Percentiles rank a stretch among this genome's conserved stretches.
phyloP scores from a whole-genome alignment of 345 rosid genomes.

The Brassica incana region DNA sequence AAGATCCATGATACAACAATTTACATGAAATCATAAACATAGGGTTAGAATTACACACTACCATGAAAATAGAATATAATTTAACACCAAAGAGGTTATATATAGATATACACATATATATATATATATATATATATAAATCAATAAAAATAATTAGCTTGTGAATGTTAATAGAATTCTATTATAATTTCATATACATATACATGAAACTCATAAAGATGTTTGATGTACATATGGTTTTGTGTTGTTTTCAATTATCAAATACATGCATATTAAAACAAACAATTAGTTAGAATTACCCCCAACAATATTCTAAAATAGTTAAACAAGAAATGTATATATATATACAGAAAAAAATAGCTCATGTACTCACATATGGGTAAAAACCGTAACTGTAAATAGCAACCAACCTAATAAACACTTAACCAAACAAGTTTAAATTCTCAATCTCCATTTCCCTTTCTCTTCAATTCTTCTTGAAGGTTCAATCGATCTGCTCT shows the following conservation, averaged over 20 bases:
- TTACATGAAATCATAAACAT: neutral
- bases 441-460: slow-evolving; percentile 12
- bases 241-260: neutral
- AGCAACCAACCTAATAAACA: slow-evolving; percentile 6
- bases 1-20: neutral
- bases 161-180: too few relatives aligned
- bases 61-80: neutral
- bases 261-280: neutral
- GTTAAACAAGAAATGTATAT: neutral
- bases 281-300: slow-evolving; percentile 4
- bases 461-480: slow-evolving; percentile 4
- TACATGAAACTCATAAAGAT: neutral
- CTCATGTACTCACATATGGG: slow-evolving; percentile 1
- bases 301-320: slow-evolving; percentile 16
- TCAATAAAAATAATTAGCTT: neutral
- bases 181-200: too few relatives aligned
- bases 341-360: neutral
- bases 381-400: neutral
- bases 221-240: neutral
- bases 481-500: neutral
- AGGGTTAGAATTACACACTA: neutral
- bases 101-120: too few relatives aligned
- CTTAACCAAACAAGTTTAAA: slow-evolving; percentile 10
- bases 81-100: neutral
- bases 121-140: too few relatives aligned